Conservation (phyloP, 768 basidiomycete species). For the Trametes gibbosa region DNA sequence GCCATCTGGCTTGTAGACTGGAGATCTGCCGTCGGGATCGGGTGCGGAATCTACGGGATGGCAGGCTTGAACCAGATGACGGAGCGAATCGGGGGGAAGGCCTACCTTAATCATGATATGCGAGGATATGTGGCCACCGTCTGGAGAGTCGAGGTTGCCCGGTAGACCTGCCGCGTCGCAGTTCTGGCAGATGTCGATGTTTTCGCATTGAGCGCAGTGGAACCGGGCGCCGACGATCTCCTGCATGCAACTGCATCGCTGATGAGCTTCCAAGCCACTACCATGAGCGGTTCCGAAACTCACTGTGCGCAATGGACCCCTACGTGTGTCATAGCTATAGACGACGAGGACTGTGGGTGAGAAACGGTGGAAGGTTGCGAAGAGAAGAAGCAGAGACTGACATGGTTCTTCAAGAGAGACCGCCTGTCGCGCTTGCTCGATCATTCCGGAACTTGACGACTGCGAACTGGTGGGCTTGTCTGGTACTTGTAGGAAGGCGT, state of each 20-base stretch:
- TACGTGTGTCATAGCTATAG: conserved; percentile 67
- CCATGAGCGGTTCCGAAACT: conserved; percentile 29
- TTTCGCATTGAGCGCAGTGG: conserved; percentile 87
- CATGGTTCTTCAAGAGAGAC: conserved; percentile 58
- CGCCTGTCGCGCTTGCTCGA: conserved; percentile 22
- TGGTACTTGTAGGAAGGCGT: conserved; percentile 82
- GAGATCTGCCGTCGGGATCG: conserved; percentile 70
- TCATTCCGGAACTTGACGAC: conserved; percentile 23
- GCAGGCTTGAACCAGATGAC: not conserved
- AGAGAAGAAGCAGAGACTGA: conserved; percentile 33
- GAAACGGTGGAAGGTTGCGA: not conserved
- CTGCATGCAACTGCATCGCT: conserved; percentile 65
- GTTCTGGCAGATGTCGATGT: conserved; percentile 82
- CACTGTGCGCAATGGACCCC: conserved; percentile 88
- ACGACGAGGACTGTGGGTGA: not conserved
- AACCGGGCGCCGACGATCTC: conserved; percentile 92
- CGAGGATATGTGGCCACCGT: conserved; percentile 76
- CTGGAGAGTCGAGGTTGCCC: conserved; percentile 73
- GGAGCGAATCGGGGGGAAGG: not conserved
- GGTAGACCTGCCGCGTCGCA: conserved; percentile 86
- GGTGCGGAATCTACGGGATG: conserved; percentile 74
- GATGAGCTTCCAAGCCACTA: not conserved
- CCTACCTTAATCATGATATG: conserved; percentile 93
- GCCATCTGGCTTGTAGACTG: conserved; percentile 75
- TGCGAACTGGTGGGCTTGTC: conserved; percentile 47